Evolutionary conservation across 768 basidiomycete genomes (phyloP), one percentile per base, ranked within the genome.

Genomic region (Suillus variegatus): DNA sequence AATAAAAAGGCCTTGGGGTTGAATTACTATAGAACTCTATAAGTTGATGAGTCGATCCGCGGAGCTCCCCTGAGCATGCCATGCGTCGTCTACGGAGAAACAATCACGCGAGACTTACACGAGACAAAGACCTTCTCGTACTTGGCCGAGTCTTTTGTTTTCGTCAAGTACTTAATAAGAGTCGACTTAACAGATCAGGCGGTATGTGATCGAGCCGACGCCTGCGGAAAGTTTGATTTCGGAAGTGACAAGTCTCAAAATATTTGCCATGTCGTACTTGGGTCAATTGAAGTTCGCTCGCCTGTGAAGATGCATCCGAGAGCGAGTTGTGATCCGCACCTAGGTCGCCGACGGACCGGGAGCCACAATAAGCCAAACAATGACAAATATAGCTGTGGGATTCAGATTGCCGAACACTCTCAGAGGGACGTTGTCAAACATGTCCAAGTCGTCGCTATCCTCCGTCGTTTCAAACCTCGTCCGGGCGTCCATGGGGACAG

Each of bases 381-480:
- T 25, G 57, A 55, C 70, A 74, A 69, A 66, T 63, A 36, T 18
- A 20, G 12, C 61, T 51, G 54, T 35, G 41, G 35, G 47, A 47
- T 38, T 46, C n/a, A 43, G n/a, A 22, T 41, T 18, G 12, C 13
- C 32, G 16, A 38, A 41, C 43, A 36, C 44, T 46, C n/a, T 0
- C 36, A 38, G 36, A 38, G 32, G 41, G 52, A 46, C 8, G 7
- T 44, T 36, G 35, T 35, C 49, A 43, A 54, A 60, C 51, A 82
- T 82, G 82, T 76, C 82, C 67, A 78, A 77, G 67, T 80, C 84
- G 47, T 87, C 93, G 4, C 82, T 94, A 16, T 94, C 93, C 44
- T 89, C 89, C n/a, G 93, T 94, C 49, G 93, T 94, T 44, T 92
- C 92, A 13, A 83, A 82, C 71, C 85, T 95, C 38, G 88, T 94